Conservation (phyloP, 768 basidiomycete genomes). For the Boletus bicolor region DNA sequence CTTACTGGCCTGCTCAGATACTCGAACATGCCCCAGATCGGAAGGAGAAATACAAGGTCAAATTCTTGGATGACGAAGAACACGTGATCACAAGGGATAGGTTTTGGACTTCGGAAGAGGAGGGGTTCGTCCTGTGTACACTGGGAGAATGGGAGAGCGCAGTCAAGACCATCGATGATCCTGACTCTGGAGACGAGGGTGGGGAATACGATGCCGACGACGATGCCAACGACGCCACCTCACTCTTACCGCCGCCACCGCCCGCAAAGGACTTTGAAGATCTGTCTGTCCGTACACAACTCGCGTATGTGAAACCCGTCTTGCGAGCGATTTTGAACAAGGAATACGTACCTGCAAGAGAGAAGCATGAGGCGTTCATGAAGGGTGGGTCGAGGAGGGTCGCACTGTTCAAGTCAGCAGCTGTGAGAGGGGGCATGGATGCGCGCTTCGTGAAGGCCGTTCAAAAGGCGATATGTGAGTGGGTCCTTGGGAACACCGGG, state of each 20-base stretch:
- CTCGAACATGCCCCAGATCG: slow-evolving; percentile 42
- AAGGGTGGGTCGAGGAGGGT: slow-evolving; percentile 51
- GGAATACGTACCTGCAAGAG: slow-evolving; percentile 49
- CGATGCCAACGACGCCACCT: slow-evolving; percentile 21
- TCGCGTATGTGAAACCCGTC: slow-evolving; percentile 64
- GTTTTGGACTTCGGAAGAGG: slow-evolving; percentile 58
- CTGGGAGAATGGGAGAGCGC: slow-evolving; percentile 56
- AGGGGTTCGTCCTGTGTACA: slow-evolving; percentile 62
- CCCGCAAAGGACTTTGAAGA: slow-evolving; percentile 47
- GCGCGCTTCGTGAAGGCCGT: slow-evolving; percentile 38
- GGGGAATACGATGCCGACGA: slow-evolving; percentile 32
- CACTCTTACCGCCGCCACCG: slow-evolving; percentile 35
- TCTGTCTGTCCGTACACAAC: slow-evolving; percentile 54
- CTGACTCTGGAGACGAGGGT: slow-evolving; percentile 29
- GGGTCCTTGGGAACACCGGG: slow-evolving; percentile 24
- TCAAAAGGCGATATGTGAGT: slow-evolving; percentile 28
- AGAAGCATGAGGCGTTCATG: slow-evolving; percentile 53
- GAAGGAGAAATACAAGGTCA: slow-evolving; percentile 50
- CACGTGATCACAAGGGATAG: slow-evolving; percentile 42
- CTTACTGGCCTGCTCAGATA: slow-evolving; percentile 70
- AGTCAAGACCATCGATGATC: slow-evolving; percentile 27
- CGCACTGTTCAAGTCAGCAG: slow-evolving; percentile 29
- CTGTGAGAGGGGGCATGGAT: slow-evolving; percentile 36
- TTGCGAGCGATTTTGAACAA: slow-evolving; percentile 57
- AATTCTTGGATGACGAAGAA: slow-evolving; percentile 55